Evolutionary conservation across 768 basidiomycete genomes (phyloP), one percentile per base, ranked within the genome.

Genomic region (Pleurotus platypus): DNA sequence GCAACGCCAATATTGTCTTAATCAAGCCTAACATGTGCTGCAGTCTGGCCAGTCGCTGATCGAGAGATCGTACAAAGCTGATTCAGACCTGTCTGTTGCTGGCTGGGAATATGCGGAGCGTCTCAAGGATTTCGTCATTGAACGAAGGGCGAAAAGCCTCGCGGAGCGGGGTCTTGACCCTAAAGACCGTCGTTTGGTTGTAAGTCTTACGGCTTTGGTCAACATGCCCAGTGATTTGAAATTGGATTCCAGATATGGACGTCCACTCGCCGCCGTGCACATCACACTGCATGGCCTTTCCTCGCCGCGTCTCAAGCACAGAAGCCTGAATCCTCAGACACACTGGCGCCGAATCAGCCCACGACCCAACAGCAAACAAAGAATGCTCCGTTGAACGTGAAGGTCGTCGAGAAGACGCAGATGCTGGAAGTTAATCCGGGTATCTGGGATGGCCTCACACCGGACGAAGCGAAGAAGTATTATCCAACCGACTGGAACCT

Each of bases 391-490:
- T 61, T 76, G 42, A 82, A 79, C 50, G 83, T 92, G 69, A 94
- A 90, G 67, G 92, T 98, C 27, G 82, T 94, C 46, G 94, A 99
- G 74, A 98, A 97, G 65, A 84, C 89, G 0, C 94, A 95, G 71
- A 98, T 98, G 95, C 79, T 87, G 51, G 97, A 99, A 75, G 97
- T 98, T 66, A 99, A 99, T 66, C 96, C 95, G 51, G 96, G 89
- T 5, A 86, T 98, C 15, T 97, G 95, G 94, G 97, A 98, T 69
- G 97, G 97, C 0, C 78, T 98, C 39, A 90, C 89, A 1, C 89
- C 92, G 0, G 90, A 92, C 61, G 88, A 96, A 66, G 94, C 93
- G 16, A 85, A 86, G 69, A 88, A 87, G 69, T 86, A 85, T 64
- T 98, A 95, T 69, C 92, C 96, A 0, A 90, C 88, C 55, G 97